Conservation (phyloP, 2,329 filamentous ascomycete genomes). For the Aspergillus neotritici region DNA sequence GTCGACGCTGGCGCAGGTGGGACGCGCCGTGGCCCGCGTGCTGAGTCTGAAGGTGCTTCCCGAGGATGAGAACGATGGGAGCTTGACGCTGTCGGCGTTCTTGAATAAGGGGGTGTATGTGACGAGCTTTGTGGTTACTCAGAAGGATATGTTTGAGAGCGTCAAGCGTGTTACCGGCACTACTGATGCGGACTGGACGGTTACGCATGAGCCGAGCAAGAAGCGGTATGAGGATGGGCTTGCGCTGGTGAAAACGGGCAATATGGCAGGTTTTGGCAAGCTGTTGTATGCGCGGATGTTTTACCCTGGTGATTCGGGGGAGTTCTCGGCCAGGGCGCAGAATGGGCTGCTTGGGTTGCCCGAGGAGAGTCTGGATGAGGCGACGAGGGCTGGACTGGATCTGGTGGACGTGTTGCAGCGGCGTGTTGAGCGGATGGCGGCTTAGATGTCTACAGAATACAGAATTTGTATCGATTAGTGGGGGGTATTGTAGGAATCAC, state of each 20-base stretch:
- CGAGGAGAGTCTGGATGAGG: conserved; percentile 54
- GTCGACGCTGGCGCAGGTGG: conserved; percentile 55
- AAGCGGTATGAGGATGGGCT: conserved; percentile 48
- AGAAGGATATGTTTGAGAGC: conserved; percentile 61
- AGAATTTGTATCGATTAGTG: background rate
- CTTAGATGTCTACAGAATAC: conserved; percentile 8
- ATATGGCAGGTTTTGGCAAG: conserved; percentile 42
- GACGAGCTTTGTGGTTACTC: conserved; percentile 54
- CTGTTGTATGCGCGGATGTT: conserved; percentile 55
- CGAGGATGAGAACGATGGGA: conserved; percentile 31
- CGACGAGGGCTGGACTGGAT: conserved; percentile 47
- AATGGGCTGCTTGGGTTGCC: conserved; percentile 56
- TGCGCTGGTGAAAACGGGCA: conserved; percentile 41
- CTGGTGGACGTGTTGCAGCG: conserved; percentile 34
- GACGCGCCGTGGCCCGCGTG: conserved; percentile 49
- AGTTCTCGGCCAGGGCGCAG: conserved; percentile 42
- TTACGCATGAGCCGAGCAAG: conserved; percentile 44
- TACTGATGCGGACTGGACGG: conserved; percentile 56
- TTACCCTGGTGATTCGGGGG: conserved; percentile 33
- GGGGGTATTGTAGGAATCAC: too few relatives aligned
- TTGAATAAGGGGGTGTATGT: conserved; percentile 49
- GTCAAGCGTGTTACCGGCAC: conserved; percentile 55
- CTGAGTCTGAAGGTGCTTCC: conserved; percentile 44
- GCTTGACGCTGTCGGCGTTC: conserved; percentile 39
- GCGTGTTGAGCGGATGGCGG: conserved; percentile 25